A percentile compares a stretch with the other conserved stretches of the same genome.
Conservation (phyloP, 1,139 yeast genomes). For the Protomyces inouyei region DNA sequence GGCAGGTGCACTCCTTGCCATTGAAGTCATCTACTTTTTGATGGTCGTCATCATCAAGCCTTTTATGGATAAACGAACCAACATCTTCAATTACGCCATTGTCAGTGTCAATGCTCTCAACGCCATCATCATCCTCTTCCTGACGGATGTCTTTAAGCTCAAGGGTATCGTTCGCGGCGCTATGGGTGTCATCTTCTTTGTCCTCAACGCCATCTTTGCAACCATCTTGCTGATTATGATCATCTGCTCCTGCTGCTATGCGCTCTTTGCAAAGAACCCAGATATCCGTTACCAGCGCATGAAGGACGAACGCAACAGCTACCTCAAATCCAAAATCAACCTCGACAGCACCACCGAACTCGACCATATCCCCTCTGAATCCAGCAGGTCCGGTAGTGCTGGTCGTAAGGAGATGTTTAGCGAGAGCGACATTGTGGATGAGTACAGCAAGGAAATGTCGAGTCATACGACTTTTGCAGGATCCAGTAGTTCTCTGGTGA, state of each 20-base stretch:
- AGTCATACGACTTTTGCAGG: conserved; percentile 6
- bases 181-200: conserved; percentile 87
- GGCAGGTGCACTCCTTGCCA: conserved; percentile 66
- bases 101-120: conserved; percentile 73
- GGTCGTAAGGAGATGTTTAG: conserved; percentile 21
- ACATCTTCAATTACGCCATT: conserved; percentile 82
- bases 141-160: conserved; percentile 65
- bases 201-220: conserved; percentile 85
- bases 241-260: conserved; percentile 81
- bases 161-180: conserved; percentile 84
- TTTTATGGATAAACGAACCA: conserved; percentile 90
- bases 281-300: conserved; percentile 94
- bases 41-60: conserved; percentile 70
- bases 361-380: conserved; percentile 17
- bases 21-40: conserved; percentile 67
- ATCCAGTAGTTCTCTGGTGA: conserved; percentile 1
- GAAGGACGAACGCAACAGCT: conserved; percentile 80
- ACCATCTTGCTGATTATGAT: conserved; percentile 67
- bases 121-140: conserved; percentile 80
- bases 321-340: conserved; percentile 25
- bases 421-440: conserved; percentile 15
- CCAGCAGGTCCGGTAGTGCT: conserved; percentile 1
- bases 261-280: conserved; percentile 82
- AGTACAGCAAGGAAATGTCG: conserved; percentile 9
- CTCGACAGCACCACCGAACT: conserved; percentile 21